Percentiles rank a stretch among this genome's conserved stretches.
These are phyloP conservation scores for Obba rivulosa DNA, from an alignment of 768 basidiomycete species.

Conservation along the genomic window DNA sequence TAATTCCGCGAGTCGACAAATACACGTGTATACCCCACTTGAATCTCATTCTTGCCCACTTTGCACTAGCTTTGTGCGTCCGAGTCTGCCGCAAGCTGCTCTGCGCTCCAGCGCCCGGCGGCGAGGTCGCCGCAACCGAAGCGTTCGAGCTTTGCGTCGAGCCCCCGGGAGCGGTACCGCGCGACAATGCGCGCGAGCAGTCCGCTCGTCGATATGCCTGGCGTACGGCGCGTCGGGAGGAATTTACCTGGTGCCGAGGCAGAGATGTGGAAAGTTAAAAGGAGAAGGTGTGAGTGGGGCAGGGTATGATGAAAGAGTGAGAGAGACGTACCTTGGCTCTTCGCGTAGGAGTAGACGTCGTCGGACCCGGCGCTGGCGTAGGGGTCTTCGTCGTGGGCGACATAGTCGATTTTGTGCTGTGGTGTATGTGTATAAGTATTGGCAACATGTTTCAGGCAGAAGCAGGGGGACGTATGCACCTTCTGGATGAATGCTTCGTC, in stretches of 20 bases:
- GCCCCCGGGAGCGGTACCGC: constrained; percentile 77
- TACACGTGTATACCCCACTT: too few species aligned
- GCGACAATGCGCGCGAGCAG: constrained; percentile 88
- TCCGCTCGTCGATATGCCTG: constrained; percentile 90
- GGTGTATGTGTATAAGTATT: background rate
- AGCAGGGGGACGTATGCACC: constrained; percentile 10
- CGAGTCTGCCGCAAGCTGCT: too few species aligned
- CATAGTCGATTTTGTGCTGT: constrained; percentile 83
- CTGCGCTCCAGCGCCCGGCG: constrained; percentile 39
- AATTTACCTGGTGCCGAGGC: constrained; percentile 65
- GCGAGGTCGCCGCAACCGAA: constrained; percentile 76
- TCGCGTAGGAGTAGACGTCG: constrained; percentile 82
- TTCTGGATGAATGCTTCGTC: constrained; percentile 77
- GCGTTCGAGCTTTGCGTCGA: constrained; percentile 85
- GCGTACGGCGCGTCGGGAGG: constrained; percentile 91
- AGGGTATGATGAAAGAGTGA: background rate
- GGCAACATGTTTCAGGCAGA: background rate
- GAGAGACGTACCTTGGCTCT: constrained; percentile 60
- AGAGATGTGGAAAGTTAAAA: background rate
- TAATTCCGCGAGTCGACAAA: too few species aligned
- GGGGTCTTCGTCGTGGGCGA: constrained; percentile 93
- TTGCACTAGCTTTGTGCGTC: too few species aligned
- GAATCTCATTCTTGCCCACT: too few species aligned
- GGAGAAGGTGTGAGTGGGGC: background rate
- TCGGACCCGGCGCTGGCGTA: constrained; percentile 75